Evolutionary conservation across 176 grass and related monocot genomes (phyloP).

Genomic region (Triticum dicoccoides): DNA sequence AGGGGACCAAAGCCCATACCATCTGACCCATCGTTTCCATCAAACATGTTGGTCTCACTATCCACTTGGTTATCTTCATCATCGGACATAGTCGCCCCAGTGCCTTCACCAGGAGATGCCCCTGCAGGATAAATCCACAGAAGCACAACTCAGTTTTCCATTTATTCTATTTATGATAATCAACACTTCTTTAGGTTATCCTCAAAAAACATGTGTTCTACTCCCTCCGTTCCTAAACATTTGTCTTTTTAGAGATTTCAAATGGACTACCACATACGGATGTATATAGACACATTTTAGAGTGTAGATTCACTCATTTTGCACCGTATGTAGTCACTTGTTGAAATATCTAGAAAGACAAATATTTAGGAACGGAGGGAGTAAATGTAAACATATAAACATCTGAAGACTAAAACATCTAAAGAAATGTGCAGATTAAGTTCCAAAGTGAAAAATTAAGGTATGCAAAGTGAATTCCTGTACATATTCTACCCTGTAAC

Average conservation of each 20-base stretch:
- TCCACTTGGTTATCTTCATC: conserved; percentile 97
- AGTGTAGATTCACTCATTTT: no score
- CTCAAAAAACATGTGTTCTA: background rate
- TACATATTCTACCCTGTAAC: background rate
- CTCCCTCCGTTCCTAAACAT: no score
- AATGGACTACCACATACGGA: no score
- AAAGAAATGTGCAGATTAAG: background rate
- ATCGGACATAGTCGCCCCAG: conserved; percentile 95
- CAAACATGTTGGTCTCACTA: conserved; percentile 74
- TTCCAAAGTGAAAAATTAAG: conserved; percentile 1
- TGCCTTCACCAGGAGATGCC: conserved; percentile 93
- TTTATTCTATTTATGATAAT: background rate
- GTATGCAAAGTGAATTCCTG: background rate
- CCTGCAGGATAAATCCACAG: conserved; percentile 49
- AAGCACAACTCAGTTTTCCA: conserved; percentile 8
- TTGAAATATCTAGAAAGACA: no score
- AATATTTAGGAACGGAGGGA: no score
- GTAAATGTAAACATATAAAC: background rate
- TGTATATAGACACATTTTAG: no score
- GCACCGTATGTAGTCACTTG: no score
- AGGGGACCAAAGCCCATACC: conserved; percentile 92
- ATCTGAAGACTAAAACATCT: background rate
- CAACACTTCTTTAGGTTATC: background rate
- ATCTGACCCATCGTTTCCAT: conserved; percentile 70
- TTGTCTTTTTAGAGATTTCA: no score